phyloP scores from a whole-genome alignment of 1,284 basidiomycete species.

The Ganoderma lingzhi region DNA sequence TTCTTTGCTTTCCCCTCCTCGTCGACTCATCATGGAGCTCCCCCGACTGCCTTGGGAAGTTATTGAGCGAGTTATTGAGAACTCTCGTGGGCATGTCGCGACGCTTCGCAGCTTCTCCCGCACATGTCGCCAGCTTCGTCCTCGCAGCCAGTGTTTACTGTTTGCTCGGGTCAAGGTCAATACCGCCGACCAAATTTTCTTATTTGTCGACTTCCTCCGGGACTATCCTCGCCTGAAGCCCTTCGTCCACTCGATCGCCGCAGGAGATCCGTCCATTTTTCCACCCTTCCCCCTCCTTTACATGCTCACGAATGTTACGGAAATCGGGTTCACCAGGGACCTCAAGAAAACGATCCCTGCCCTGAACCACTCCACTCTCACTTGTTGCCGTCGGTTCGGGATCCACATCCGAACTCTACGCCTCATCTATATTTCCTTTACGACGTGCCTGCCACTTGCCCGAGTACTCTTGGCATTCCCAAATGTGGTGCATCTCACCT shows the following conservation, averaged over 20 bases:
- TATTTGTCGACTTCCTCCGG: neutral
- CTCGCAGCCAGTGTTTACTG: neutral
- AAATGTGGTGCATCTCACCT: neutral
- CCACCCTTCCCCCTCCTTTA: neutral
- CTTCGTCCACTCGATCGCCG: neutral
- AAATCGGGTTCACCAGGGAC: neutral
- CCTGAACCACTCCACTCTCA: neutral
- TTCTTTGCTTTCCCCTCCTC: neutral
- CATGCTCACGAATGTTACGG: neutral
- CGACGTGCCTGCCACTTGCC: neutral
- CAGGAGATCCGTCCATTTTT: neutral
- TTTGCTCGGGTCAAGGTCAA: neutral
- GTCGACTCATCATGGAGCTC: neutral
- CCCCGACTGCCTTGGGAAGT: neutral
- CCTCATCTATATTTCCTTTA: neutral
- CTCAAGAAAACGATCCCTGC: neutral
- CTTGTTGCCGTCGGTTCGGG: neutral
- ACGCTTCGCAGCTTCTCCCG: neutral
- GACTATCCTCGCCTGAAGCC: neutral
- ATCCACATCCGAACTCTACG: neutral
- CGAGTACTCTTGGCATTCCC: neutral
- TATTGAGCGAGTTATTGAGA: neutral
- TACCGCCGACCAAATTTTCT: neutral
- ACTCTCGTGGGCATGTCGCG: neutral
- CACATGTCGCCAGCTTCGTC: conserved; percentile 1